These are phyloP conservation scores for Halenospora varia DNA, from an alignment of 495 filamentous ascomycete genomes.

Conservation along the genomic window DNA sequence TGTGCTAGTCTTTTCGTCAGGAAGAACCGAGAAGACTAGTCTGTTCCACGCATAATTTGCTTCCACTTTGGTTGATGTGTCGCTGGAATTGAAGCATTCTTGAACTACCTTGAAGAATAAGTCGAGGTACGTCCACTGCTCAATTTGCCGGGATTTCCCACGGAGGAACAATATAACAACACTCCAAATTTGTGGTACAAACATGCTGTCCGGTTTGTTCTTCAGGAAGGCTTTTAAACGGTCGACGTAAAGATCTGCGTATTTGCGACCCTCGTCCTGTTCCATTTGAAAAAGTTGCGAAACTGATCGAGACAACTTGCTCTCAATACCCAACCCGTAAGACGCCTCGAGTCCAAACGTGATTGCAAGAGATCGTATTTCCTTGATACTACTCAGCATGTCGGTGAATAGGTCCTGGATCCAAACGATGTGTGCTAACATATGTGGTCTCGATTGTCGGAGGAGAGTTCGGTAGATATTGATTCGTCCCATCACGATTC, in stretches of 20 bases:
- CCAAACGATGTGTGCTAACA: constrained; percentile 68
- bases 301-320: constrained; percentile 57
- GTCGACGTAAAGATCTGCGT: constrained; percentile 58
- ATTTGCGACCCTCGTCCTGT: constrained; percentile 42
- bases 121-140: constrained; percentile 68
- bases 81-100: constrained; percentile 77
- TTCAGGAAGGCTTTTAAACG: constrained; percentile 68
- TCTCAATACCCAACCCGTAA: constrained; percentile 59
- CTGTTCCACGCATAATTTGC: constrained; percentile 82
- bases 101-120: constrained; percentile 75
- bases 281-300: constrained; percentile 59
- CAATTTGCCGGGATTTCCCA: constrained; percentile 50
- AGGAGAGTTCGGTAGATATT: constrained; percentile 72
- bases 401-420: constrained; percentile 75
- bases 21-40: constrained; percentile 65
- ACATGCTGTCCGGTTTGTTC: constrained; percentile 50
- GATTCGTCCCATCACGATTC: constrained; percentile 68
- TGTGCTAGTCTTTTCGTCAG: constrained; percentile 50
- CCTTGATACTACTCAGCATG: constrained; percentile 71
- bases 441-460: constrained; percentile 58
- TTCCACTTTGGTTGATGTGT: constrained; percentile 64
- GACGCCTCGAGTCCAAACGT: constrained; percentile 64
- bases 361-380: constrained; percentile 71
- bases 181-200: constrained; percentile 89
- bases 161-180: constrained; percentile 72